phyloP scores from a whole-genome alignment of 176 grass and related monocot genomes.

The Bothriochloa decipiens region DNA sequence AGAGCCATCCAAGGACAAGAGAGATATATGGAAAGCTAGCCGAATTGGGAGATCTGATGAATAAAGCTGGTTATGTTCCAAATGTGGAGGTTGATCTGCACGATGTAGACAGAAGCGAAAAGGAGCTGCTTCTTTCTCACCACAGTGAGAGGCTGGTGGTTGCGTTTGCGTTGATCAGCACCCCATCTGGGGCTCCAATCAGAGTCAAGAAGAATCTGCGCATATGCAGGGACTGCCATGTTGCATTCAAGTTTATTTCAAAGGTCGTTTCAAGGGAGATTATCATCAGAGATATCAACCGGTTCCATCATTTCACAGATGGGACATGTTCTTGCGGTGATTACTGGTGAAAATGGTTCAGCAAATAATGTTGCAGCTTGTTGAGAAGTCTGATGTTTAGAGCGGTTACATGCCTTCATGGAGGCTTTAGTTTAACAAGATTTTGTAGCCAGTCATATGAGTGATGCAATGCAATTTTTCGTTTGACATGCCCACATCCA shows the following conservation, averaged over 20 bases:
- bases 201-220: slow-evolving; percentile 86
- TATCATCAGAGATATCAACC: slow-evolving; percentile 70
- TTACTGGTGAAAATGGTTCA: slow-evolving; percentile 55
- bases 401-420: slow-evolving; percentile 18
- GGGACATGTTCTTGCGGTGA: slow-evolving; percentile 71
- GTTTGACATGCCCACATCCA: slow-evolving; percentile 1
- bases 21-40: slow-evolving; percentile 91
- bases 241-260: slow-evolving; percentile 64
- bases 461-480: slow-evolving; percentile 8
- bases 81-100: slow-evolving; percentile 72
- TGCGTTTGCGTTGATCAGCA: slow-evolving; percentile 67
- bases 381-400: slow-evolving; percentile 34
- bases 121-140: slow-evolving; percentile 84
- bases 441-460: slow-evolving; percentile 3
- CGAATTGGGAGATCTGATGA: slow-evolving; percentile 74
- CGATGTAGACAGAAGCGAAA: slow-evolving; percentile 64
- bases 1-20: slow-evolving; percentile 26
- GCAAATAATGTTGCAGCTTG: background rate
- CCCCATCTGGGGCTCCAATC: slow-evolving; percentile 58
- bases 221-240: slow-evolving; percentile 79
- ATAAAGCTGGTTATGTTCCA: slow-evolving; percentile 73
- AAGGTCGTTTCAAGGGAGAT: slow-evolving; percentile 83
- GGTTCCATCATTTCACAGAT: slow-evolving; percentile 78
- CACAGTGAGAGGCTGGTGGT: slow-evolving; percentile 75
- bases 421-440: slow-evolving; percentile 28